Base-by-base conservation (phyloP, 2,329 filamentous ascomycete species). In the Canariomyces notabilis region DNA sequence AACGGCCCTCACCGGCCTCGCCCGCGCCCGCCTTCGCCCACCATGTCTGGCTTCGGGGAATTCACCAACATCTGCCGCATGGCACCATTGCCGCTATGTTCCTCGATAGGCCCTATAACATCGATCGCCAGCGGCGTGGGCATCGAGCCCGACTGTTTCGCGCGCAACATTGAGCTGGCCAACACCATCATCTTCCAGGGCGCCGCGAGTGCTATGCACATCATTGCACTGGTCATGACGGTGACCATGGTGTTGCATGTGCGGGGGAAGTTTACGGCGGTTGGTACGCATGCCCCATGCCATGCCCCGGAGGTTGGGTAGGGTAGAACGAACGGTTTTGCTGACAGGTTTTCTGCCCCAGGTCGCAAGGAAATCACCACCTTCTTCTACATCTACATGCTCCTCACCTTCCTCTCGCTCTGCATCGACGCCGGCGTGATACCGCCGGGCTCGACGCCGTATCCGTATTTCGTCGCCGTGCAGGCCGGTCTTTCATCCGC, bases 151-250 rank as follows among this genome's bases (percentile, higher is more conserved):
- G 80, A 83, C 62, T 98, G 93, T 74, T 97, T 91, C 71, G 87
- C 93, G 49, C 83, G 93, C 49, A 94, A 93, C 61, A 91, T 98
- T 67, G 90, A 96, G 68, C 70, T 97, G 57, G 93, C 90, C 57
- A 98, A 98, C 71, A 98, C 93, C 33, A 91, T 97, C 71, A 98
- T 98, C 62, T 98, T 98, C 66, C 83, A 97, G 70, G 88, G 84
- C 62, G 93, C 90, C 21, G 83, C 89, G 18, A 88, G 87, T 52
- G 89, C 91, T 62, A 87, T 93, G 71, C 93, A 98, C 68, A 97
- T 98, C 57, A 72, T 86, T 47, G 88, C 91, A 12, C 74, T 98
- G 49, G 73, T 83, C 58, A 96, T 98, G 91, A 94, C 89, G 4
- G 86, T 91, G 7, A 85, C 95, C 61, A 98, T 98, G 93, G 89